Conservation (phyloP, 2,329 filamentous ascomycete species). For the Fusarium xyrophilum region DNA sequence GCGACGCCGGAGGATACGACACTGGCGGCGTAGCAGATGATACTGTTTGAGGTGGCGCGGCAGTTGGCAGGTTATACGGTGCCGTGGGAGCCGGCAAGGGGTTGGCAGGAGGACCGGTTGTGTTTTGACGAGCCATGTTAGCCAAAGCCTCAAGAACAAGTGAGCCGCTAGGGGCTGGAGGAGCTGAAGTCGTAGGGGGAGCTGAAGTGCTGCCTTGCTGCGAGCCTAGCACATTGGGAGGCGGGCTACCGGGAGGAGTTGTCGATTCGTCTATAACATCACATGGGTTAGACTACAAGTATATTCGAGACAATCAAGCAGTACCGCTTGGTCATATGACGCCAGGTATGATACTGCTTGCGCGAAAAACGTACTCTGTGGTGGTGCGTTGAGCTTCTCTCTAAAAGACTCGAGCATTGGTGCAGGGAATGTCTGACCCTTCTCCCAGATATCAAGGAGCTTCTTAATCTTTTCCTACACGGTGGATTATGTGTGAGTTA, state of each 20-base stretch:
- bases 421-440: conserved; percentile 86
- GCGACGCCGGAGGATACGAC: conserved; percentile 54
- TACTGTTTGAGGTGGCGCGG: conserved; percentile 45
- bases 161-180: conserved; percentile 53
- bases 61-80: conserved; percentile 49
- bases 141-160: conserved; percentile 81
- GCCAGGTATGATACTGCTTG: background rate
- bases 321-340: background rate
- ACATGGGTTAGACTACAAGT: conserved; percentile 50
- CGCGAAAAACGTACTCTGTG: conserved; percentile 66
- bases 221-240: conserved; percentile 53
- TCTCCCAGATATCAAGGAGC: conserved; percentile 97
- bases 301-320: background rate
- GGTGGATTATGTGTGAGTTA: conserved; percentile 51
- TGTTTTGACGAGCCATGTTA: conserved; percentile 80
- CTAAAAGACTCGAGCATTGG: conserved; percentile 83
- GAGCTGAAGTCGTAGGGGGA: conserved; percentile 34
- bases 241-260: conserved; percentile 72
- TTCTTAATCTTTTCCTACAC: conserved; percentile 93
- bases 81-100: conserved; percentile 52
- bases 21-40: conserved; percentile 42
- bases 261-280: conserved; percentile 68
- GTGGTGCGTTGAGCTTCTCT: conserved; percentile 72
- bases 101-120: conserved; percentile 54
- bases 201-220: conserved; percentile 42